Base-by-base conservation (phyloP, 768 basidiomycete genomes). In the Tylopilus rubrobrunneus region DNA sequence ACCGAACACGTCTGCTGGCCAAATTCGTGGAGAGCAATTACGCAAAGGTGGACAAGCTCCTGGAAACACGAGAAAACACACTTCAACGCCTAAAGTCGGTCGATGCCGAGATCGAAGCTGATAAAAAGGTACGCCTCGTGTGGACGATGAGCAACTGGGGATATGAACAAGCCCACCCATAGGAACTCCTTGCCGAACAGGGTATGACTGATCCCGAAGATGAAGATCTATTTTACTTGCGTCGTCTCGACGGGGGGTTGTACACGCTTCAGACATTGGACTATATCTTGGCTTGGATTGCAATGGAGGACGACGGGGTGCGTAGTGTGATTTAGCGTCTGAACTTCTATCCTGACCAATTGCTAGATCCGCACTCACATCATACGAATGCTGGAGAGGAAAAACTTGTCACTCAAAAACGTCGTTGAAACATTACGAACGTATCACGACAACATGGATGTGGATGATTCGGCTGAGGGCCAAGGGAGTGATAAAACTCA, bases 251-350 rank as follows among this genome's bases (percentile, higher is more conserved):
- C 53, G 84, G 85, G 2, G 97, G 97, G 0, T 71, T 97, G 42
- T 93, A 89, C 65, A 88, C 87, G 2, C 71, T 98, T 8, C 96
- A 98, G 64, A 92, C 86, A 17, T 81, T 92, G 39, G 96, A 98
- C 69, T 98, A 95, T 62, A 89, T 98, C 55, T 71, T 98, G 37
- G 93, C 89, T 6, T 99, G 97, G 97, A 71, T 98, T 27, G 80
- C 84, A 51, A 95, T 98, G 94, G 97, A 99, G 72, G 96, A 98
- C 62, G 96, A 98, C 62, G 97, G 96, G 36, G 97, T 97, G 73
- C 52, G 89, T 56, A 17, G 19, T 25, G 33, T 45, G 7, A 31
- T 6, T 17, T 9, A 7, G 10, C 5, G 31, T 40, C 21, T 7
- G 11, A 28, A 27, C 21, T 34, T 37, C 40, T 42, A 36, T 43